These are phyloP conservation scores for Cupressus sempervirens DNA, from an alignment of 75 land plant species.

Conservation along the genomic window DNA sequence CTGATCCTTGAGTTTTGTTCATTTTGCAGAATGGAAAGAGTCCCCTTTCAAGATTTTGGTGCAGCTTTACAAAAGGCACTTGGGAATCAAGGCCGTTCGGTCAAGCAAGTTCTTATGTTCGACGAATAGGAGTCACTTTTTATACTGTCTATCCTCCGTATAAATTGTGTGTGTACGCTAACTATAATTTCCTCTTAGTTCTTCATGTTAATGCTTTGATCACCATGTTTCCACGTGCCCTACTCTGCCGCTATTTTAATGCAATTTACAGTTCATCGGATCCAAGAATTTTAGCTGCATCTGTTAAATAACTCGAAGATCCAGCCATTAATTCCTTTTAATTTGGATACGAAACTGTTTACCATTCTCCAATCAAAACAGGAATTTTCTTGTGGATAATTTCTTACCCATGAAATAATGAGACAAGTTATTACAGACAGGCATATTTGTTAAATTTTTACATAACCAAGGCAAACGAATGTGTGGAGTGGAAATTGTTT, in stretches of 20 bases:
- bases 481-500: too few relatives aligned
- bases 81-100: slow-evolving; percentile 67
- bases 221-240: neutral
- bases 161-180: neutral
- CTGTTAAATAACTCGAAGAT: neutral
- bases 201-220: neutral
- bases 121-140: slow-evolving; percentile 8
- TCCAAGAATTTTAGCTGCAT: neutral
- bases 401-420: neutral
- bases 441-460: neutral
- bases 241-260: neutral
- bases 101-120: slow-evolving; percentile 79
- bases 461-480: neutral
- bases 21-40: slow-evolving; percentile 65
- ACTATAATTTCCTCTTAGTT: neutral
- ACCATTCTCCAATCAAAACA: neutral
- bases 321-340: neutral
- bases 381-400: neutral
- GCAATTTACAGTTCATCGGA: neutral
- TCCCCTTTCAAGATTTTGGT: slow-evolving; percentile 62
- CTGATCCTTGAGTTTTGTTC: neutral
- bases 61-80: slow-evolving; percentile 73
- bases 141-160: neutral
- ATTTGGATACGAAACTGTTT: neutral
- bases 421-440: neutral